These are phyloP conservation scores for Penicillium silybi DNA, from an alignment of 495 filamentous ascomycete species.

Conservation along the genomic window DNA sequence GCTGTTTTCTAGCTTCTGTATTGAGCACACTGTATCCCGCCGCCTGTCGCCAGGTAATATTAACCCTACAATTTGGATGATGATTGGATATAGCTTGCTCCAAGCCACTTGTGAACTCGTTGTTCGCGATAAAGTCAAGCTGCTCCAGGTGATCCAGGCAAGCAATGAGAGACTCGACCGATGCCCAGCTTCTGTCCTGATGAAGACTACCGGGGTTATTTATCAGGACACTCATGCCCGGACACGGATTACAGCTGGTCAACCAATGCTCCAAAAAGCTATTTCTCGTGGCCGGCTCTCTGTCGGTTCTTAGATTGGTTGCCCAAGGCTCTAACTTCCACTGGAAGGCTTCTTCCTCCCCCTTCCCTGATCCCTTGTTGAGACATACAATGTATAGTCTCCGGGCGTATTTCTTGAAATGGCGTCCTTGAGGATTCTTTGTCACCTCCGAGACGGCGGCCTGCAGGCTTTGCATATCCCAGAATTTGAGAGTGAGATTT, in stretches of 20 bases:
- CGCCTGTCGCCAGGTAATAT: background rate
- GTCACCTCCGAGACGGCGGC: background rate
- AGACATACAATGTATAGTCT: background rate
- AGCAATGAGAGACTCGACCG: background rate
- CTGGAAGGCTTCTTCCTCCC: background rate
- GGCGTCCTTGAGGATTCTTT: background rate
- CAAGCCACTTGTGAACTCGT: slow-evolving; percentile 13
- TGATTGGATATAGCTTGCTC: background rate
- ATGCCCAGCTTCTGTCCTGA: background rate
- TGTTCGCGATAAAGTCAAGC: slow-evolving; percentile 1
- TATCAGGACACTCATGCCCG: background rate
- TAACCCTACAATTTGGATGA: background rate
- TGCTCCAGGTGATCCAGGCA: background rate
- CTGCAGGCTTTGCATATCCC: background rate
- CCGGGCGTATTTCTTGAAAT: background rate
- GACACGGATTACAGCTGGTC: background rate
- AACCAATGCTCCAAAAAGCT: slow-evolving; percentile 2
- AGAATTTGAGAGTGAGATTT: background rate
- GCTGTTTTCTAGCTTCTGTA: background rate
- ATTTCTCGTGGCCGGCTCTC: background rate
- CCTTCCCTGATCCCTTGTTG: background rate
- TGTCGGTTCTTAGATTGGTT: background rate
- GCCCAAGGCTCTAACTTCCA: slow-evolving; percentile 1
- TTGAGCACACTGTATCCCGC: background rate
- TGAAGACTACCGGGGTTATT: background rate